These are phyloP conservation scores for Saprolegnia parasitica DNA, from an alignment of 352 stramenopile genomes.

Conservation along the genomic window DNA sequence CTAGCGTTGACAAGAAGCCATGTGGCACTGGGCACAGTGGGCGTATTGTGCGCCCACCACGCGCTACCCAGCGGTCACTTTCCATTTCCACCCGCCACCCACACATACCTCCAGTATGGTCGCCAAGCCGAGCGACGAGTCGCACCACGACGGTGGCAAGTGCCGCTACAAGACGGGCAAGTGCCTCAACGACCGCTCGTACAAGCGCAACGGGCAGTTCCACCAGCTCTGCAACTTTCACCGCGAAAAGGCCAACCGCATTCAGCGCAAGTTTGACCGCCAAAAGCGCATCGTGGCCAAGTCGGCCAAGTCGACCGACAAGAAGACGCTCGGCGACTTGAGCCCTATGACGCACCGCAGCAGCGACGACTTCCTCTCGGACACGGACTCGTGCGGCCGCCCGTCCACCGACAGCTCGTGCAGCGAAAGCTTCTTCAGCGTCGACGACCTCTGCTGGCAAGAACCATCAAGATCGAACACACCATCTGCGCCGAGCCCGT, in stretches of 20 bases:
- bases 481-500: constrained; percentile 20
- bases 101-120: neutral
- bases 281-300: constrained; percentile 78
- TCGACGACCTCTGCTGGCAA: constrained; percentile 24
- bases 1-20: constrained; percentile 12
- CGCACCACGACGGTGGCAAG: constrained; percentile 20
- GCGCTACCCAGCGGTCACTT: too few species aligned
- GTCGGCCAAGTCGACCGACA: constrained; percentile 37
- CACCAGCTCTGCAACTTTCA: constrained; percentile 86
- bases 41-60: neutral
- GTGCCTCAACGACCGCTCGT: constrained; percentile 72
- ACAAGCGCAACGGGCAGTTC: constrained; percentile 79
- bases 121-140: neutral
- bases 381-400: constrained; percentile 54
- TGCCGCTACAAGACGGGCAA: constrained; percentile 88
- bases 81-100: neutral
- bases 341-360: neutral
- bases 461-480: constrained; percentile 28
- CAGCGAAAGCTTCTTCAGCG: constrained; percentile 21
- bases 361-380: constrained; percentile 49
- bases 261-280: constrained; percentile 85
- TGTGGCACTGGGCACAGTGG: constrained; percentile 15
- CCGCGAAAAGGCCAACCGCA: constrained; percentile 86
- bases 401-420: constrained; percentile 54
- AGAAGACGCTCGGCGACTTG: neutral